Base-by-base conservation (phyloP, 139 green algal species). In the Ostreobium quekettii region DNA sequence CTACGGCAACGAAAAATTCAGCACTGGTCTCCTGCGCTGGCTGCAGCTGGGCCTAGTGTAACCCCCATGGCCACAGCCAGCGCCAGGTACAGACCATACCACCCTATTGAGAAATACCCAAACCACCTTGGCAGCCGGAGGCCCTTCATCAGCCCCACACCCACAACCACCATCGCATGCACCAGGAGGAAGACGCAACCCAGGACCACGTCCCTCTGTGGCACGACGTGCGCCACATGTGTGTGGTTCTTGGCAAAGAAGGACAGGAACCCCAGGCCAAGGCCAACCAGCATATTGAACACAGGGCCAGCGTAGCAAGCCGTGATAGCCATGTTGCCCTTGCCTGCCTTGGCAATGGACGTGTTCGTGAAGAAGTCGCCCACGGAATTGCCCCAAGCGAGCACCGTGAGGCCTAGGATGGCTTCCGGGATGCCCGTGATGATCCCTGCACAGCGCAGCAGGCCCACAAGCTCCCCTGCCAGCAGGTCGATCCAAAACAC, bases 301-400 rank as follows among this genome's bases (percentile, higher is more conserved):
- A 96, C 69, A 2, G 91, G 91, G 7, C 84, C 89, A 24, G 89
- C 91, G 70, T 91, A 96, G 77, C 90, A 96, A 1, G 90, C 91
- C 1, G 90, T 95, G 32, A 96, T 85, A 0, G 91, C 90, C 71
- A 92, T 97, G 58, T 76, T 78, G 53, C 61, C 81, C 84, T 26
- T 72, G 57, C 65, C 47, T 39, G n/a, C 71, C 11, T 71, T 78
- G 3, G 91, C 91, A 80, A 96, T 90, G 36, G 84, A 80, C 1
- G 74, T 75, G 71, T 97, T 93, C 30, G 82, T 84, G 49, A 91
- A 83, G 47, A 86, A 83, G 70, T 97, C 91, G 1, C 85, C 89
- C n/a, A 96, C 72, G 1, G 75, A 88, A 77, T 90, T 95, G 68
- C 90, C 91, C 87, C 89, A 95, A 0, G 91, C 90, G 42, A 96